phyloP scores from a whole-genome alignment of 441 rosid species.

The Isatis lusitanica region DNA sequence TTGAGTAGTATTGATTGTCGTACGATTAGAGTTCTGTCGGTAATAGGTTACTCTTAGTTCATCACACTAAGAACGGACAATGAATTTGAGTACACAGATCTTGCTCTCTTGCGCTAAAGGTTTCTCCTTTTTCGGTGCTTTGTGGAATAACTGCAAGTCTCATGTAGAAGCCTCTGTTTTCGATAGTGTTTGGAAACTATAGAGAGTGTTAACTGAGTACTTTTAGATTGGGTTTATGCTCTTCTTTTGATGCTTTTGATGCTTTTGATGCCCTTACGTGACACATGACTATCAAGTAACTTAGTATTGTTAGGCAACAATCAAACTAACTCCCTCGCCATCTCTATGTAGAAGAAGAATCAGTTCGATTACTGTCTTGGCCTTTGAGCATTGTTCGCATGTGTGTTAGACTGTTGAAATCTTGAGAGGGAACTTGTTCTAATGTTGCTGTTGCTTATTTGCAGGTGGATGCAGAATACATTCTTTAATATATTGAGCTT shows the following conservation, averaged over 20 bases:
- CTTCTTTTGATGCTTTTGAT: background rate
- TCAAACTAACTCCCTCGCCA: no score
- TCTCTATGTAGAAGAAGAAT: no score
- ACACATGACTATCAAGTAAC: no score
- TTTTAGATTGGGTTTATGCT: background rate
- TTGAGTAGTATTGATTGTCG: background rate
- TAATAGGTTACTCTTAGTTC: conserved; percentile 4
- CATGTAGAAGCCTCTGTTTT: background rate
- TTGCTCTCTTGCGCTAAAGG: background rate
- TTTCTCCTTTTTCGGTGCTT: background rate
- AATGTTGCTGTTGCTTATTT: conserved; percentile 5
- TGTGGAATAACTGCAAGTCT: background rate
- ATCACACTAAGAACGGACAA: background rate
- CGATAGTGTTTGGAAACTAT: background rate
- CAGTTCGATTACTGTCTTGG: background rate
- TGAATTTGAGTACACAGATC: background rate
- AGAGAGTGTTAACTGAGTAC: background rate
- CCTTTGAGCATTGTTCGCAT: conserved; percentile 2
- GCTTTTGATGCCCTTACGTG: background rate
- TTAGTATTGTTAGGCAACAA: no score
- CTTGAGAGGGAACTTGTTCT: conserved; percentile 1
- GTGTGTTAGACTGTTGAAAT: background rate
- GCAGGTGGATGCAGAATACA: conserved; percentile 6
- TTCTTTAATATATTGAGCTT: background rate
- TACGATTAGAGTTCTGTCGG: background rate